Evolutionary conservation across 177 flowering plant genomes (phyloP), one percentile per base, ranked within the genome.

Genomic region (Tripterygium wilfordii): DNA sequence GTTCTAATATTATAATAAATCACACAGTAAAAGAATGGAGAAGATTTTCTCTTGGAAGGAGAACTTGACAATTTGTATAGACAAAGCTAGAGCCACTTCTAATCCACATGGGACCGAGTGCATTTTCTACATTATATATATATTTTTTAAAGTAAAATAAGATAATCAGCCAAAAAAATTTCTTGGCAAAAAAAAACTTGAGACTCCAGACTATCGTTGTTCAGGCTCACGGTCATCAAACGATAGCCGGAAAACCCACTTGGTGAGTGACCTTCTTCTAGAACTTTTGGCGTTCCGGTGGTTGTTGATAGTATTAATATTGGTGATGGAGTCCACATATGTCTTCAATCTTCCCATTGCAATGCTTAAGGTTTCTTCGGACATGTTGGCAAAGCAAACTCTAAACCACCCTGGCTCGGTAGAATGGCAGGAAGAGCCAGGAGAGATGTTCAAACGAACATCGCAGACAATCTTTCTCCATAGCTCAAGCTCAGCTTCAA

Each of bases 391-490:
- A 47, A 85, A 91, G 61, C 98, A 91, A 0, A 85, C 72, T 0
- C 98, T 62, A 32, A 88, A 85, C 98, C 98, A 91, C 0, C 98
- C 98, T 0, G 98, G 96, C 55, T 91, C 96, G 10, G 56, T 25
- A 51, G 95, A 88, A 58, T 91, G 98, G 48, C 86, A 91, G 0
- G 98, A 83, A 0, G 87, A 68, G 0, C 98, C 96, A 0, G 98
- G 95, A 0, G 96, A 88, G 29, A 91, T 72, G 36, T 91, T 91
- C 1, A 91, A 38, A 9, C 76, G 63, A 6, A 86, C 90, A 0
- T 78, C 67, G 56, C 75, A 78, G 0, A 91, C 70, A 13, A 91
- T 75, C 50, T 72, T 68, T 67, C 76, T 82, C 96, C 98, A 91
- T 0, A 91, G 61, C 57, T 85, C 82, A 65, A 83, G 80, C 47